Base-by-base conservation (phyloP, 2,329 filamentous ascomycete genomes). In the Hypoxylon rubiginosum region DNA sequence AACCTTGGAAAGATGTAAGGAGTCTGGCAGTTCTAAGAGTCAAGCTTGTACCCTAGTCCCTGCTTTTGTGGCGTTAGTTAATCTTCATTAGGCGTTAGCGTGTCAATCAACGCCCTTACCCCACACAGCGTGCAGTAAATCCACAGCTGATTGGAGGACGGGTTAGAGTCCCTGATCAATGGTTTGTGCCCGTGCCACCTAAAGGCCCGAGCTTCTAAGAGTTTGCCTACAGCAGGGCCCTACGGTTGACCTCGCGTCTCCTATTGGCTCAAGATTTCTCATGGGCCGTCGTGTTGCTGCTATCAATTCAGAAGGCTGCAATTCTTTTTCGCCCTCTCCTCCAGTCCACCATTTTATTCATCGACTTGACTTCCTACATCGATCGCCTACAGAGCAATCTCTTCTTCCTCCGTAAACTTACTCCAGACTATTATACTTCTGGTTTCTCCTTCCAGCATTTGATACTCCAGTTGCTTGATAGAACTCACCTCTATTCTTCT, bases 211-310 rank as follows among this genome's bases (percentile, higher is more conserved):
- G 36, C 41, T 58, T 55, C 51, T 9, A 7, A 53, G 46, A 53
- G 58, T 63, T 65, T 67, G 64, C 58, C 62, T 58, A 56, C 52
- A 46, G 62, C 50, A 24, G 21, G 21, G 21, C 21, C 21, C 21
- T 24, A 24, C 21, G 21, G 21, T 24, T 34, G 28, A 32, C 43
- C 59, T 65, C 65, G 67, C 61, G 57, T 64, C 67, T 58, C 56
- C 45, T 17, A 74, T 75, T 74, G 73, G 72, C 36, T 59, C 51
- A 59, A 69, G 51, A 48, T 63, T 63, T 62, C 60, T 64, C 39
- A 52, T 54, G 45, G 36, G 7, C 15, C 15, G 7, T 15, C 15
- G 54, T 54, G 54, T 61, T 58, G 61, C 52, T 50, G 43, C 21
- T 58, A 54, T 50, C 32, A 24, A 34, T 19, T 19, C 19, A 62